Evolutionary conservation across 1,284 basidiomycete species (phyloP).

Genomic region (Malassezia restricta): DNA sequence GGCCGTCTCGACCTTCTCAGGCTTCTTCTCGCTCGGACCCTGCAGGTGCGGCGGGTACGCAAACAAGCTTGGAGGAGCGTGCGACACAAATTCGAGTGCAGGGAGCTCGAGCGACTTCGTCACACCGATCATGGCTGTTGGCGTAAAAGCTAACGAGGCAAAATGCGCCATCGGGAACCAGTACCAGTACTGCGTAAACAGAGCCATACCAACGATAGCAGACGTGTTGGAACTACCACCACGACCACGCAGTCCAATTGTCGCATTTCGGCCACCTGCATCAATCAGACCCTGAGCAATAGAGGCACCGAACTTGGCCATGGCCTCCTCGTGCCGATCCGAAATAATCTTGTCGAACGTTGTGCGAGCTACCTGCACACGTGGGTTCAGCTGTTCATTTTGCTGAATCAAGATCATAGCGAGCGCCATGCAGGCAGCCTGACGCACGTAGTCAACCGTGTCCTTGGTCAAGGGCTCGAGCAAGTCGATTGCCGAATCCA

Average conservation of each 20-base stretch:
- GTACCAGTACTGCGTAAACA: slow-evolving; percentile 47
- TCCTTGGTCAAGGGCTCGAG: slow-evolving; percentile 46
- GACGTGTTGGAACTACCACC: slow-evolving; percentile 42
- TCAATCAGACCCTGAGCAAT: slow-evolving; percentile 43
- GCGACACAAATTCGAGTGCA: slow-evolving; percentile 35
- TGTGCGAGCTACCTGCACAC: slow-evolving; percentile 34
- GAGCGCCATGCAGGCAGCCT: slow-evolving; percentile 43
- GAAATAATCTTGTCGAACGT: slow-evolving; percentile 39
- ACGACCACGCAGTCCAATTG: slow-evolving; percentile 40
- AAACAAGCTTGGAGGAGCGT: slow-evolving; percentile 42
- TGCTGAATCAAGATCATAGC: slow-evolving; percentile 45
- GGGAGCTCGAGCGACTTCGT: slow-evolving; percentile 37
- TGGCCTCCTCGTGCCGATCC: slow-evolving; percentile 46
- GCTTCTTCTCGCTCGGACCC: slow-evolving; percentile 39
- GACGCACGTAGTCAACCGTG: slow-evolving; percentile 44
- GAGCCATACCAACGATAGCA: slow-evolving; percentile 45
- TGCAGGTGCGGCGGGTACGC: slow-evolving; percentile 39
- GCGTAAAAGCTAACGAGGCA: slow-evolving; percentile 41
- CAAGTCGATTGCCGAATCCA: slow-evolving; percentile 43
- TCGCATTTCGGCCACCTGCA: slow-evolving; percentile 44
- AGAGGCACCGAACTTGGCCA: slow-evolving; percentile 46
- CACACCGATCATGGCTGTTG: slow-evolving; percentile 42
- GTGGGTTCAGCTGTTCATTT: slow-evolving; percentile 43
- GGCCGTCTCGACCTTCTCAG: slow-evolving; percentile 44
- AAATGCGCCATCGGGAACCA: slow-evolving; percentile 47